Conservation (phyloP, 2,329 filamentous ascomycete genomes). For the Boeremia lycopersici region DNA sequence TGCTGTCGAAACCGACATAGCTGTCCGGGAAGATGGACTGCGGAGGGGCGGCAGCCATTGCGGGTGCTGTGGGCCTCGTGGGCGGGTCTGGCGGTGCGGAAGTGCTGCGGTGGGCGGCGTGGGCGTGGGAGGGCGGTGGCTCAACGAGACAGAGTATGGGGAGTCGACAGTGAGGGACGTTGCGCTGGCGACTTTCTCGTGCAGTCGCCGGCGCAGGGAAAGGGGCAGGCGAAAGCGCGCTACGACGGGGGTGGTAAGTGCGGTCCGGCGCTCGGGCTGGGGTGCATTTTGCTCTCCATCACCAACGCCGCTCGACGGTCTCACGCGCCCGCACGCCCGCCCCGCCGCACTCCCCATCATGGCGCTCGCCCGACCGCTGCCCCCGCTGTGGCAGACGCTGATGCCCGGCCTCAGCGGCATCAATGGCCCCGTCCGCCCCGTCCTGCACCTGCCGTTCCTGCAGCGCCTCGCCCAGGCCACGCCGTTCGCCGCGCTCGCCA, state of each 20-base stretch:
- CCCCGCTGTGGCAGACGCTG: conserved; percentile 57
- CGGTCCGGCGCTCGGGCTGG: conserved; percentile 31
- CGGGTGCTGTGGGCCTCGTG: conserved; percentile 36
- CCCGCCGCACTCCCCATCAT: conserved; percentile 25
- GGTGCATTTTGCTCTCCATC: conserved; percentile 39
- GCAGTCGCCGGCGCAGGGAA: conserved; percentile 46
- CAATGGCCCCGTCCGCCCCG: conserved; percentile 50
- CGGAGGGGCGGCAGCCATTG: conserved; percentile 69
- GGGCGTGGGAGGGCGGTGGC: conserved; percentile 22
- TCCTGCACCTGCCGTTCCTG: conserved; percentile 49
- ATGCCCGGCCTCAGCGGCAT: conserved; percentile 57
- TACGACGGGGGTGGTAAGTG: conserved; percentile 36
- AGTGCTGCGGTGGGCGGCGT: conserved; percentile 18
- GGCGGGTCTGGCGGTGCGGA: conserved; percentile 15
- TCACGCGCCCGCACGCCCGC: conserved; percentile 10
- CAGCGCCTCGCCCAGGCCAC: conserved; percentile 62
- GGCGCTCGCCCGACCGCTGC: conserved; percentile 50
- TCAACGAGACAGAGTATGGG: conserved; percentile 24
- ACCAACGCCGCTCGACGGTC: conserved; percentile 25
- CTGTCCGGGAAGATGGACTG: conserved; percentile 81
- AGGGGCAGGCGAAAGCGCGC: conserved; percentile 49
- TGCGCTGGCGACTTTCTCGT: conserved; percentile 47
- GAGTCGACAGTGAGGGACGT: conserved; percentile 40
- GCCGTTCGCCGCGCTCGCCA: conserved; percentile 55
- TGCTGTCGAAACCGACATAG: conserved; percentile 99